Evolutionary conservation across 2,329 filamentous ascomycete genomes (phyloP).

Genomic region (Setomelanomma holmii): DNA sequence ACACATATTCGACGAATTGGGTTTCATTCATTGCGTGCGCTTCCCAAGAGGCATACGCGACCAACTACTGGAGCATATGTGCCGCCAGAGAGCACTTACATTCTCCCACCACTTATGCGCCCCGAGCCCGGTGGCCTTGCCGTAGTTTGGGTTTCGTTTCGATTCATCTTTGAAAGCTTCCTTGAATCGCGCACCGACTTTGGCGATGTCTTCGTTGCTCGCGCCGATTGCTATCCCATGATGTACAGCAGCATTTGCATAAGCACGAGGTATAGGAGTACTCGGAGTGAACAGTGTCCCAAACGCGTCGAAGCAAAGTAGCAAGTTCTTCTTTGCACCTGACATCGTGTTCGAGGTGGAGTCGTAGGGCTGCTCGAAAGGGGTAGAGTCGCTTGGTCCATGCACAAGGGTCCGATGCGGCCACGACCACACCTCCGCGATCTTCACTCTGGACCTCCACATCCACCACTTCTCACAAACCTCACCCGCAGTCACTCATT

Average conservation of each 20-base stretch:
- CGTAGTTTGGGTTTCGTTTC: conserved; percentile 65
- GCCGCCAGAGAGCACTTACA: conserved; percentile 48
- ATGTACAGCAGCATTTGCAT: conserved; percentile 59
- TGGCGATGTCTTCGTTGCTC: conserved; percentile 27
- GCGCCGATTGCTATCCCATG: conserved; percentile 57
- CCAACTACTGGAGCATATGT: background rate
- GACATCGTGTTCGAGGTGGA: conserved; percentile 14
- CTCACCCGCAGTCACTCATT: conserved; percentile 41
- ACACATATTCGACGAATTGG: no score
- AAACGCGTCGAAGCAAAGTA: conserved; percentile 70
- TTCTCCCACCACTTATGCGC: conserved; percentile 67
- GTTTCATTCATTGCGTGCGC: no score
- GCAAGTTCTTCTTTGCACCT: conserved; percentile 55
- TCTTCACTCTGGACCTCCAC: conserved; percentile 14
- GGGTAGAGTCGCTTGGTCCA: conserved; percentile 21
- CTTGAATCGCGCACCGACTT: conserved; percentile 42
- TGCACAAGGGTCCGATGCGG: conserved; percentile 18
- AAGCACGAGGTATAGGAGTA: conserved; percentile 60
- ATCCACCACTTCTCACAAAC: conserved; percentile 6
- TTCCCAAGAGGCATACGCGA: no score
- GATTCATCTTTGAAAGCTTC: conserved; percentile 58
- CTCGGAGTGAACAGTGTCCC: conserved; percentile 67
- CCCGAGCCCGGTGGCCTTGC: conserved; percentile 59
- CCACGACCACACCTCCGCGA: conserved; percentile 35
- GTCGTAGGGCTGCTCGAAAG: conserved; percentile 16